Evolutionary conservation across 2,329 filamentous ascomycete species (phyloP).

Genomic region (Pseudophaeomoniella oleicola): DNA sequence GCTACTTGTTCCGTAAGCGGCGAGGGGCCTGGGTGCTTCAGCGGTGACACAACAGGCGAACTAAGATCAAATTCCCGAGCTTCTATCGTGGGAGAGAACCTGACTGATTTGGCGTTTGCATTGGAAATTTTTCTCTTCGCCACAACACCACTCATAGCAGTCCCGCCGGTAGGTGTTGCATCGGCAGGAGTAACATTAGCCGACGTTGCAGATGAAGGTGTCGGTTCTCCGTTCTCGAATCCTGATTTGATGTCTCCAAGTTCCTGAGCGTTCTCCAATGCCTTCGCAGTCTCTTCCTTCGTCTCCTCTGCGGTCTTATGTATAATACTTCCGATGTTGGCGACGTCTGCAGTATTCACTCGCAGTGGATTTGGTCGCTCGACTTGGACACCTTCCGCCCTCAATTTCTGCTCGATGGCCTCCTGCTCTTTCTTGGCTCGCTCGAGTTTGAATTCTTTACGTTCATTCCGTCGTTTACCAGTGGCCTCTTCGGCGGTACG

Average conservation of each 20-base stretch:
- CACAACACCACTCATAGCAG: slow-evolving; percentile 4
- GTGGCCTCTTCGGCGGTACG: slow-evolving; percentile 79
- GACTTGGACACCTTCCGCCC: slow-evolving; percentile 31
- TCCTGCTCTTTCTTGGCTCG: slow-evolving; percentile 78
- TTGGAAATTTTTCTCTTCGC: slow-evolving; percentile 4
- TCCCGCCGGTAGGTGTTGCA: slow-evolving; percentile 5
- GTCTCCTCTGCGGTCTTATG: slow-evolving; percentile 5
- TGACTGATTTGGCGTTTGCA: slow-evolving; percentile 43
- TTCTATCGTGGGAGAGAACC: slow-evolving; percentile 54
- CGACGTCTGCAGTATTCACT: not conserved
- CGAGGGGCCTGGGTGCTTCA: slow-evolving; percentile 9
- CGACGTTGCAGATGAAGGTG: slow-evolving; percentile 12
- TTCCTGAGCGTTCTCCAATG: not conserved
- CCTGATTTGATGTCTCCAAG: not conserved
- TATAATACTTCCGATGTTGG: not conserved
- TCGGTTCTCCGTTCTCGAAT: slow-evolving; percentile 9
- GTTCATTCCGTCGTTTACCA: slow-evolving; percentile 59
- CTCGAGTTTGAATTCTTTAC: slow-evolving; percentile 77
- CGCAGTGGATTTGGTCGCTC: not conserved
- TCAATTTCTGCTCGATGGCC: slow-evolving; percentile 58
- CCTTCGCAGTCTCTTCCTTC: slow-evolving; percentile 3
- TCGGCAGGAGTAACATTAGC: slow-evolving; percentile 10
- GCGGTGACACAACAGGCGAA: slow-evolving; percentile 12
- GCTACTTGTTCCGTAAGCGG: slow-evolving; percentile 7
- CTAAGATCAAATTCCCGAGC: slow-evolving; percentile 41